Percentiles rank a stretch among this genome's conserved stretches.
Evolutionary conservation across 805 yeast genomes (phyloP).

Genomic region (Lachancea waltii): DNA sequence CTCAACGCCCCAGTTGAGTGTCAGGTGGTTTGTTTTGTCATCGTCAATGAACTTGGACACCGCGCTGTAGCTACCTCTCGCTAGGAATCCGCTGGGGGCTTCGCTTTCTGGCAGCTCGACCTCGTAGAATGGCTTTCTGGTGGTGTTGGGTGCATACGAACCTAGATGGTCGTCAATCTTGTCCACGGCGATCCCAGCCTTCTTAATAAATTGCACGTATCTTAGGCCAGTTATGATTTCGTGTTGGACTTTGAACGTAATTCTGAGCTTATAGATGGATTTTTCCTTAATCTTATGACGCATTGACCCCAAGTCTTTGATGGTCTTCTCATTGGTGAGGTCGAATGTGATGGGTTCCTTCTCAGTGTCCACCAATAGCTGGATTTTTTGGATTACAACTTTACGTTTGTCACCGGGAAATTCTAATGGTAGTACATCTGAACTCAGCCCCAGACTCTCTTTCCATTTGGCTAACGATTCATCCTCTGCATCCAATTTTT

Average conservation of each 20-base stretch:
- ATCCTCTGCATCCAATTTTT: conserved; percentile 79
- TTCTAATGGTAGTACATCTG: conserved; percentile 56
- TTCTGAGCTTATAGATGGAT: conserved; percentile 61
- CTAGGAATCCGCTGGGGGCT: conserved; percentile 86
- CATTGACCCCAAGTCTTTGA: conserved; percentile 52
- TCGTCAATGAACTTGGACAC: conserved; percentile 80
- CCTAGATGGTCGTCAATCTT: conserved; percentile 85
- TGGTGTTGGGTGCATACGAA: conserved; percentile 83
- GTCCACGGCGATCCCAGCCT: conserved; percentile 83
- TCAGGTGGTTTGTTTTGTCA: conserved; percentile 66
- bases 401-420: conserved; percentile 62
- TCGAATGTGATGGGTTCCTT: conserved; percentile 58
- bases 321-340: conserved; percentile 54
- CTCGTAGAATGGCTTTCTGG: conserved; percentile 71
- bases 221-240: conserved; percentile 87
- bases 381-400: conserved; percentile 75
- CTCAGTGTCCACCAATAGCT: conserved; percentile 63
- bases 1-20: conserved; percentile 79
- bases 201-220: conserved; percentile 77
- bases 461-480: conserved; percentile 91
- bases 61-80: conserved; percentile 81
- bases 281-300: conserved; percentile 75
- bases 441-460: conserved; percentile 69
- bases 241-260: conserved; percentile 80
- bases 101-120: conserved; percentile 59